phyloP scores from a whole-genome alignment of 2,329 filamentous ascomycete species.

The Colletotrichum costaricense region DNA sequence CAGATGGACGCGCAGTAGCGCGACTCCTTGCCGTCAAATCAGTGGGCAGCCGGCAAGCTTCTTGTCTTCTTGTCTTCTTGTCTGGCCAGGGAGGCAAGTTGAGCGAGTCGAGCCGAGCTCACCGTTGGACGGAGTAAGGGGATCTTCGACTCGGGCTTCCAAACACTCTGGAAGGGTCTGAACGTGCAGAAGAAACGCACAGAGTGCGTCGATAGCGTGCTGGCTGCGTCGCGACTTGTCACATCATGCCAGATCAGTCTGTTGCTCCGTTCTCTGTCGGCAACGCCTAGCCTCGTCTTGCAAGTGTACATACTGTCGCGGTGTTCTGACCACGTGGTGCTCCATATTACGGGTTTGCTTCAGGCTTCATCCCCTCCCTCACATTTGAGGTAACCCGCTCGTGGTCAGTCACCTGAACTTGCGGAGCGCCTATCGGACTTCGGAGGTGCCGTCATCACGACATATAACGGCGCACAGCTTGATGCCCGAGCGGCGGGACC shows the following conservation, averaged over 20 bases:
- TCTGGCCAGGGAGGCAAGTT: neutral
- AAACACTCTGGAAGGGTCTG: constrained; percentile 16
- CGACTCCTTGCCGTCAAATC: constrained; percentile 8
- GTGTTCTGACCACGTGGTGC: constrained; percentile 8
- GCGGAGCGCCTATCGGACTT: neutral
- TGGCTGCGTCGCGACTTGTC: constrained; percentile 14
- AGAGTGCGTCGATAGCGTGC: neutral
- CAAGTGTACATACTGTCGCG: neutral
- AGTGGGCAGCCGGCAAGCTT: constrained; percentile 13
- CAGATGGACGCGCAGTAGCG: constrained; percentile 14
- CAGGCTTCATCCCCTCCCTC: constrained; percentile 5
- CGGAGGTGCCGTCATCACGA: constrained; percentile 12
- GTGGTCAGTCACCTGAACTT: neutral
- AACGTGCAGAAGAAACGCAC: neutral
- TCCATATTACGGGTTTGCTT: constrained; percentile 1
- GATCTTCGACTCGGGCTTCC: constrained; percentile 1
- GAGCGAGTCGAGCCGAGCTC: constrained; percentile 1
- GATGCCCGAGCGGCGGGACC: constrained; percentile 10
- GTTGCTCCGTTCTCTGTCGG: constrained; percentile 16
- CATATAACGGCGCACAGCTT: neutral
- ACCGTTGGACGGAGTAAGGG: neutral
- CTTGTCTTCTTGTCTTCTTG: too few species aligned
- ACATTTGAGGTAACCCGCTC: neutral
- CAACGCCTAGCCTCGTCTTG: constrained; percentile 11
- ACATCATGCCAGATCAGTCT: constrained; percentile 26